phyloP scores from a whole-genome alignment of 805 yeast genomes.

The Nakazawaea laoshanensis region DNA sequence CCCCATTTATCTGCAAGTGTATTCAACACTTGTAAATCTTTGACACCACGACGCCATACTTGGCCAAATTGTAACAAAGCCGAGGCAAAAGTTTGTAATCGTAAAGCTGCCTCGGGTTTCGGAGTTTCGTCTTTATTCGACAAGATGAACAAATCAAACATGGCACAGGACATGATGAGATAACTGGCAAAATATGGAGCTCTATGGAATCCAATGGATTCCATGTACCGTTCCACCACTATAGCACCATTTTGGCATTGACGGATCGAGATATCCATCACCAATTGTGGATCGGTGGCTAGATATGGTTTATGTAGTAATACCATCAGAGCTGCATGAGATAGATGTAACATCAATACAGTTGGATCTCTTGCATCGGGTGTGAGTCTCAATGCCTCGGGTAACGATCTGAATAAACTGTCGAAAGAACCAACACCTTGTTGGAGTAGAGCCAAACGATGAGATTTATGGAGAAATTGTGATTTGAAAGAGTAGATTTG shows the following conservation, averaged over 20 bases:
- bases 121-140: slow-evolving; percentile 17
- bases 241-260: slow-evolving; percentile 18
- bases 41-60: slow-evolving; percentile 22
- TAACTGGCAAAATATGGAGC: slow-evolving; percentile 25
- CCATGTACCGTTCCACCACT: slow-evolving; percentile 14
- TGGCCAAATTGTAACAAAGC: slow-evolving; percentile 18
- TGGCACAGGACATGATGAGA: slow-evolving; percentile 22
- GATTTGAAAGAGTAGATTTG: slow-evolving; percentile 27
- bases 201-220: slow-evolving; percentile 12
- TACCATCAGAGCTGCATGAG: slow-evolving; percentile 19
- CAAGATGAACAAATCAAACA: slow-evolving; percentile 23
- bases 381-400: slow-evolving; percentile 13
- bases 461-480: slow-evolving; percentile 23
- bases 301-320: slow-evolving; percentile 23
- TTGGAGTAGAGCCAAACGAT: slow-evolving; percentile 19
- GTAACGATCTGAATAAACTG: slow-evolving; percentile 17
- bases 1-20: slow-evolving; percentile 21
- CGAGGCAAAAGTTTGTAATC: slow-evolving; percentile 15
- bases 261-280: slow-evolving; percentile 17
- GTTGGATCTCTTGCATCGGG: slow-evolving; percentile 14
- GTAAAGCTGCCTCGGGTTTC: slow-evolving; percentile 13
- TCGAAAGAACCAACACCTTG: slow-evolving; percentile 20
- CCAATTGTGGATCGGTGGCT: slow-evolving; percentile 19
- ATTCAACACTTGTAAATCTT: slow-evolving; percentile 19
- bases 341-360: slow-evolving; percentile 19